A percentile compares a stretch with the other conserved stretches of the same genome.
Evolutionary conservation across 1,284 basidiomycete genomes (phyloP).

Genomic region (Marasmius sp.): DNA sequence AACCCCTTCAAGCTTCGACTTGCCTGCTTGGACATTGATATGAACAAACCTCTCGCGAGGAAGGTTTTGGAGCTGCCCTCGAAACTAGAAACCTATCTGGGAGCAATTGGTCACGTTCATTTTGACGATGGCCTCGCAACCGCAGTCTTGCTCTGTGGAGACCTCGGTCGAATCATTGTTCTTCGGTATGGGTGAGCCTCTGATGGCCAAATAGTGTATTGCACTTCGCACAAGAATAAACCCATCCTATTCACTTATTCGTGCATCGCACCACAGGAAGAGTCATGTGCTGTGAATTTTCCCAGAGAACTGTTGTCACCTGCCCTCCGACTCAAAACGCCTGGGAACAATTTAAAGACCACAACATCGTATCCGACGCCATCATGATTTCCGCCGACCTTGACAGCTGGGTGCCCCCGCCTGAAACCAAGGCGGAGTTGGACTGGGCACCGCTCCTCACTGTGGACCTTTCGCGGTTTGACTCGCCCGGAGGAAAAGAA

Average conservation of each 20-base stretch:
- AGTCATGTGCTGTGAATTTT: background rate
- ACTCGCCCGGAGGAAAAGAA: background rate
- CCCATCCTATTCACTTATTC: too few relatives aligned
- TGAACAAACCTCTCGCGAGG: background rate
- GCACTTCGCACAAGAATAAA: too few relatives aligned
- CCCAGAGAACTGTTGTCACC: background rate
- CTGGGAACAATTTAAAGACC: background rate
- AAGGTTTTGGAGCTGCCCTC: background rate
- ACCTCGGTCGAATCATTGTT: background rate
- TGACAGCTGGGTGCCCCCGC: background rate
- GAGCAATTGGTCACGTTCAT: background rate
- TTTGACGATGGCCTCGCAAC: background rate
- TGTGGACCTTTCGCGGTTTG: background rate
- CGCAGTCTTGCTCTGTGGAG: background rate
- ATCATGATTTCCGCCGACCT: background rate
- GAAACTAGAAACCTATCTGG: background rate
- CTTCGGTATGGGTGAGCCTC: background rate
- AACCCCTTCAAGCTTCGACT: background rate
- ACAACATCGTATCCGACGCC: background rate
- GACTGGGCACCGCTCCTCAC: background rate
- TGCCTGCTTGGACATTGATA: background rate
- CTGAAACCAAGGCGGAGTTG: background rate
- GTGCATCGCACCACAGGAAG: background rate
- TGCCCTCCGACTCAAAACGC: background rate
- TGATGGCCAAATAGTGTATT: background rate